Conservation (phyloP, 2,329 filamentous ascomycete genomes). For the Amauroascus verrucosus region DNA sequence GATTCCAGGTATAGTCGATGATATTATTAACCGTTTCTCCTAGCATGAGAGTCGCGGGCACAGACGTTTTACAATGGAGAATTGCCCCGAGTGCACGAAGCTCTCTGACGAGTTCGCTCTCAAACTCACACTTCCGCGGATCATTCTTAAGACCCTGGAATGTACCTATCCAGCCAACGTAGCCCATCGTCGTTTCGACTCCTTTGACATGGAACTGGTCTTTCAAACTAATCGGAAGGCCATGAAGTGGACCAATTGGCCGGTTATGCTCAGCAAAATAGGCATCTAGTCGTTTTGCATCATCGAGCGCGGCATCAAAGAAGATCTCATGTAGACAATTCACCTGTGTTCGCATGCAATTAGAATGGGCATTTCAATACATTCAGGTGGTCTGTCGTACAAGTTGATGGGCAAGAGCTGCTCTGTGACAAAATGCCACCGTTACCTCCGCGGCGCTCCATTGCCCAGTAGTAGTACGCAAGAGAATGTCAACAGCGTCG, state of each 20-base stretch:
- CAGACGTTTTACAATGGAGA: constrained; percentile 47
- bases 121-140: constrained; percentile 40
- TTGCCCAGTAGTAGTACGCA: constrained; percentile 8
- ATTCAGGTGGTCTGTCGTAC: neutral
- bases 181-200: constrained; percentile 16
- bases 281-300: constrained; percentile 21
- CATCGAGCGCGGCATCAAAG: constrained; percentile 21
- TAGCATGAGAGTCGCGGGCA: constrained; percentile 47
- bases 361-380: neutral
- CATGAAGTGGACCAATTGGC: constrained; percentile 25
- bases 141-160: constrained; percentile 47
- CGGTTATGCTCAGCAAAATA: constrained; percentile 34
- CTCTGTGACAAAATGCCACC: constrained; percentile 11
- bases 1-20: constrained; percentile 49
- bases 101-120: constrained; percentile 50
- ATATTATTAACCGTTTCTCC: constrained; percentile 54
- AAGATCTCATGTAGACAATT: constrained; percentile 18
- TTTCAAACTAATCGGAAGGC: constrained; percentile 24
- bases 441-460: constrained; percentile 12
- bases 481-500: constrained; percentile 7
- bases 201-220: constrained; percentile 20
- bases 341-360: neutral
- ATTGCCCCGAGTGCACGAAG: constrained; percentile 46
- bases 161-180: constrained; percentile 38
- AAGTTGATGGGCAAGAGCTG: constrained; percentile 14